Evolutionary conservation across 2,329 filamentous ascomycete genomes (phyloP).

Genomic region (Paecilomyces dactylethromorphus): DNA sequence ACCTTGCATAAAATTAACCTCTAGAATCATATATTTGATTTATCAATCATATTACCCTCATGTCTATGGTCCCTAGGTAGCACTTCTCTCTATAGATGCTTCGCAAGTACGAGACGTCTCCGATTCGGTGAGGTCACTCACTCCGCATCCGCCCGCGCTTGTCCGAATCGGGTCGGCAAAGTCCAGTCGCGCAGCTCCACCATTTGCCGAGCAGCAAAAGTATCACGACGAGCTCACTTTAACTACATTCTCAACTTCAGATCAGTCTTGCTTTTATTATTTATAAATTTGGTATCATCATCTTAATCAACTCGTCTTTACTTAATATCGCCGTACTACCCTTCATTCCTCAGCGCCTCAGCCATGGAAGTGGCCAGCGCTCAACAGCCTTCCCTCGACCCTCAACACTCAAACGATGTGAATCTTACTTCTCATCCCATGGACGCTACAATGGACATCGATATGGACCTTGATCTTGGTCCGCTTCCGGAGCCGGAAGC

Average conservation of each 20-base stretch:
- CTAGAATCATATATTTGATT: no score
- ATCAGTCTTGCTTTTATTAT: neutral
- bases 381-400: conserved; percentile 8
- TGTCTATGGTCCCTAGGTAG: no score
- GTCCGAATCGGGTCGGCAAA: neutral
- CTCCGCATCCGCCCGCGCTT: neutral
- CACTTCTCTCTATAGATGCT: neutral
- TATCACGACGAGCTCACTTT: neutral
- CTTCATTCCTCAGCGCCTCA: neutral
- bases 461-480: conserved; percentile 61
- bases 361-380: conserved; percentile 14
- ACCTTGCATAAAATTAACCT: no score
- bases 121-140: neutral
- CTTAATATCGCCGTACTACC: neutral
- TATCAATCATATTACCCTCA: no score
- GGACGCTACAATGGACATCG: conserved; percentile 57
- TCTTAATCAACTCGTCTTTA: neutral
- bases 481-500: conserved; percentile 38
- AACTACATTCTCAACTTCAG: neutral
- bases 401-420: conserved; percentile 6
- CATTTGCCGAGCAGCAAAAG: neutral
- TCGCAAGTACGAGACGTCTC: neutral
- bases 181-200: neutral
- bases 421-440: conserved; percentile 12
- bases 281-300: neutral